Evolutionary conservation across 1,284 basidiomycete genomes (phyloP).

Genomic region (Afroboletus lepidellus): DNA sequence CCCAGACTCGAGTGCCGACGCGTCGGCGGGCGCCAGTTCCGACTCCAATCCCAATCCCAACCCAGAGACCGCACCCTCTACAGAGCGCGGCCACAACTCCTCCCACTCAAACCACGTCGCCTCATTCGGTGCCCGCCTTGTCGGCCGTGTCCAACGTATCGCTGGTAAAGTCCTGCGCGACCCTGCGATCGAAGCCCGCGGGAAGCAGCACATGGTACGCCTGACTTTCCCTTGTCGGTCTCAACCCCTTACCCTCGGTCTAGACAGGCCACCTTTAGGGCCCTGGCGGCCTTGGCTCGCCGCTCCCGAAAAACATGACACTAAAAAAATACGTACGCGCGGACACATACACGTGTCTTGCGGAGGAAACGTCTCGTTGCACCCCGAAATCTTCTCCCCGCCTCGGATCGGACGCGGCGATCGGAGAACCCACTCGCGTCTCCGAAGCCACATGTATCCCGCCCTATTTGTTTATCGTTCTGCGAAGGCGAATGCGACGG

Average conservation of each 20-base stretch:
- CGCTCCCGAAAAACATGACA: too few relatives aligned
- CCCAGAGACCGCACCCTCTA: background rate
- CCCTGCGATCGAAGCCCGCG: slow-evolving; percentile 21
- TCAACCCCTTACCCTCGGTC: background rate
- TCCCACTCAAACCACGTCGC: background rate
- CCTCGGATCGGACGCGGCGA: background rate
- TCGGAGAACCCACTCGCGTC: background rate
- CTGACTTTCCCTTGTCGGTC: too few relatives aligned
- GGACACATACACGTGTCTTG: too few relatives aligned
- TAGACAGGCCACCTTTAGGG: background rate
- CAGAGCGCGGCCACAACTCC: background rate
- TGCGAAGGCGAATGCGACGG: too few relatives aligned
- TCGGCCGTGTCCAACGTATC: slow-evolving; percentile 17
- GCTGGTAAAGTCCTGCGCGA: slow-evolving; percentile 23
- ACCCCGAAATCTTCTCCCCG: too few relatives aligned
- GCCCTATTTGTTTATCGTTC: too few relatives aligned
- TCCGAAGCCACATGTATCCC: background rate
- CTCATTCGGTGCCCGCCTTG: background rate
- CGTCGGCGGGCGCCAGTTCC: background rate
- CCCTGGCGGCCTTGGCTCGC: background rate
- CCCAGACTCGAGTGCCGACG: background rate
- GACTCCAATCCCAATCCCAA: background rate
- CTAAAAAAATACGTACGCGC: background rate
- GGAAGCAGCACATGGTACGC: slow-evolving; percentile 19
- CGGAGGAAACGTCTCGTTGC: background rate